A percentile compares a stretch with the other conserved stretches of the same genome.
phyloP scores from a whole-genome alignment of 2,329 filamentous ascomycete species.

The Colletotrichum cuscutae region DNA sequence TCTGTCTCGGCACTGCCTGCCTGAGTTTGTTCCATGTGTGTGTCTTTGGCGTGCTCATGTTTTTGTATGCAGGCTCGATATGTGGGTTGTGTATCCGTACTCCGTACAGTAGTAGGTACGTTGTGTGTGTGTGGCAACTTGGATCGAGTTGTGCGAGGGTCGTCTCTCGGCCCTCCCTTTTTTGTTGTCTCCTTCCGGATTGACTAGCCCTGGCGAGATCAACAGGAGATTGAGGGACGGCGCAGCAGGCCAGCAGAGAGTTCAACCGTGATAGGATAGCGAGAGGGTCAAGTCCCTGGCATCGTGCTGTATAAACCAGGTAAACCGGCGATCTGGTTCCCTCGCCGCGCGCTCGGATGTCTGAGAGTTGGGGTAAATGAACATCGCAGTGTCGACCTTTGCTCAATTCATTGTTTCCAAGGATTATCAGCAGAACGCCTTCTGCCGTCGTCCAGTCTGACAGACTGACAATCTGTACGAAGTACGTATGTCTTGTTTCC shows the following conservation, averaged over 20 bases:
- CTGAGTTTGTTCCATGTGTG: background rate
- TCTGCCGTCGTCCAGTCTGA: background rate
- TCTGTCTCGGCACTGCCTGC: constrained; percentile 21
- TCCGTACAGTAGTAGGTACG: background rate
- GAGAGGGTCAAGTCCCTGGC: constrained; percentile 12
- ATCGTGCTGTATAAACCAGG: background rate
- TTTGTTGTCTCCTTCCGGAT: constrained; percentile 22
- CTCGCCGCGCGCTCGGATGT: constrained; percentile 5
- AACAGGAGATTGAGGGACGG: constrained; percentile 30
- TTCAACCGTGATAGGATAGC: constrained; percentile 12
- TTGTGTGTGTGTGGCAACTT: background rate
- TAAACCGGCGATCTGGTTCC: constrained; percentile 26
- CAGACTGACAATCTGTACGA: background rate
- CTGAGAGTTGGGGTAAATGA: constrained; percentile 7
- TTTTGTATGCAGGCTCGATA: background rate
- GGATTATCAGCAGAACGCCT: no score
- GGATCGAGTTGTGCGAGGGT: background rate
- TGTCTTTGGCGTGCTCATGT: background rate
- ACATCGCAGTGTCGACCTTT: background rate
- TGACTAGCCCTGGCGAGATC: constrained; percentile 21
- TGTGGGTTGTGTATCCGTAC: background rate
- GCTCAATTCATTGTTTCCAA: background rate
- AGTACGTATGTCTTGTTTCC: background rate
- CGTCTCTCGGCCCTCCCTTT: constrained; percentile 18
- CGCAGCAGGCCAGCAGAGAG: constrained; percentile 8